Evolutionary conservation across 805 yeast genomes (phyloP), one percentile per base, ranked within the genome.

Genomic region (Priceomyces fermenticarens): DNA sequence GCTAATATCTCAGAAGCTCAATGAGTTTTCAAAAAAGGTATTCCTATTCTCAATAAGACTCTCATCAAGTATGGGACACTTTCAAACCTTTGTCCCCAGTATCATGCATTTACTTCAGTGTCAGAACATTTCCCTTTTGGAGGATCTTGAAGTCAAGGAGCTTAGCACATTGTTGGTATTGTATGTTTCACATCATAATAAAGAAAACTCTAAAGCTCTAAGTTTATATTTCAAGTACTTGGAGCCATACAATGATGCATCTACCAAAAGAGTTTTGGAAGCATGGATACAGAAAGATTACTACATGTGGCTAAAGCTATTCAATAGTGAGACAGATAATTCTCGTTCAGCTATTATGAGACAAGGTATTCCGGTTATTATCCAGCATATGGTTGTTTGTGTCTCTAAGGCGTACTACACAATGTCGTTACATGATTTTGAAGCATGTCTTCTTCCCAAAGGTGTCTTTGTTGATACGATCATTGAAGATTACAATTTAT

Each of bases 51-150:
- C 83, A 0, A 65, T 73, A 7, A 51, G 78, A 27, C 62, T 75
- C 15, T 60, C 79, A 1, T 64, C 76, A 0, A 57, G 65, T 3
- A 50, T 66, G 3, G 78, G 78, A 7, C 75, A 76, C 43, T 71
- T 73, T 49, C 77, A 77, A 44, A 68, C 83, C 1, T 80, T 77
- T 48, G 42, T 78, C 3, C 84, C 86, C 2, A 62, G 78, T 20
- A 66, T 78, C n/a, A 53, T 57, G 30, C 70, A 69, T 43, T 48
- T 80, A 17, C 53, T 78, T 16, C 55, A 54, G 7, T 49, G 49
- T 9, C 55, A 58, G 11, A 44, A 47, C 8, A 23, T 41, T 13
- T 25, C 40, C 9, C 45, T 61, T 10, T 52, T 75, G 16, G 44
- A 52, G 0, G 29, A 36, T 1, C 49, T 48, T 0, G 80, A 76